phyloP scores from a whole-genome alignment of 805 yeast species.

The Yamadazyma paraphyllophila region DNA sequence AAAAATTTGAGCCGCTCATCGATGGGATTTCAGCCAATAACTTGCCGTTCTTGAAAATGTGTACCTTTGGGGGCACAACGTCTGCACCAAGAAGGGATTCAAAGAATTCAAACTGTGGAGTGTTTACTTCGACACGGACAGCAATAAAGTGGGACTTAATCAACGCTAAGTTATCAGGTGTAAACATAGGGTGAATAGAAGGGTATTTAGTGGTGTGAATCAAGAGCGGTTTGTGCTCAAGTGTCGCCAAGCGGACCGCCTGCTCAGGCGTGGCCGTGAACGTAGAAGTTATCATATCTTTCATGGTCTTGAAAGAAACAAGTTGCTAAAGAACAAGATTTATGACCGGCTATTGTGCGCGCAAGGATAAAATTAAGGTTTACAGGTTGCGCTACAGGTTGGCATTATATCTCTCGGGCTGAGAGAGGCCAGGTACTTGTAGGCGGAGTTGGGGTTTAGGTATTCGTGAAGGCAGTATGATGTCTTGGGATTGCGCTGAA shows the following conservation, averaged over 20 bases:
- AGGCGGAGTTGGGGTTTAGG: too few species aligned
- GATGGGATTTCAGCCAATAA: not conserved
- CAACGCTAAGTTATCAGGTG: not conserved
- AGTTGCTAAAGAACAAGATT: not conserved
- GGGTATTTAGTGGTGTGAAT: not conserved
- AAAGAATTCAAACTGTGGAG: not conserved
- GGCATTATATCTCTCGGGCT: too few species aligned
- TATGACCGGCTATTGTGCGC: too few species aligned
- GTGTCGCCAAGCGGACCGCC: not conserved
- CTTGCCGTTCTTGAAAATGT: constrained; percentile 1
- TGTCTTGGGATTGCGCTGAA: too few species aligned
- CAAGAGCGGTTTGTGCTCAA: constrained; percentile 3
- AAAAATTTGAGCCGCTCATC: not conserved
- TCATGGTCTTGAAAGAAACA: not conserved
- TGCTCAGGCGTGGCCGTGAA: not conserved
- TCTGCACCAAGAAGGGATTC: not conserved
- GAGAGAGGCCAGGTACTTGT: too few species aligned
- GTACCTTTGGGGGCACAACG: not conserved
- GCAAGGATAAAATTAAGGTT: too few species aligned
- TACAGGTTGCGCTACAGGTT: too few species aligned
- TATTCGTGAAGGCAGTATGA: too few species aligned
- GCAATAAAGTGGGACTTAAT: constrained; percentile 5
- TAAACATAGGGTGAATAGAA: constrained; percentile 2
- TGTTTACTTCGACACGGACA: not conserved
- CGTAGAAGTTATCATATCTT: not conserved